Evolutionary conservation across 805 yeast species (phyloP).

Genomic region (Candida ulmi): DNA sequence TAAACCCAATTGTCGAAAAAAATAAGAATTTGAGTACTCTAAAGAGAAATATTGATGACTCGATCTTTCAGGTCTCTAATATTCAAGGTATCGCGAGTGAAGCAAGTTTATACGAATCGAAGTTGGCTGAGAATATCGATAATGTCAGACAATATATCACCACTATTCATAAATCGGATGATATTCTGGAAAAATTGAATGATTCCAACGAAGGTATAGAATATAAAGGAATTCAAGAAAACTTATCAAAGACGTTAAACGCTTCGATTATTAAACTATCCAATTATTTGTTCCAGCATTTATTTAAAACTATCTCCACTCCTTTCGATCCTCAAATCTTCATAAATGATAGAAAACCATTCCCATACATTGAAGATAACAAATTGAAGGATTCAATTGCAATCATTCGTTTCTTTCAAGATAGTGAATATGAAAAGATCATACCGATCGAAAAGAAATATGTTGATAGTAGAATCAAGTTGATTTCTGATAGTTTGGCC

Average conservation of each 20-base stretch:
- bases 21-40: slow-evolving; percentile 51
- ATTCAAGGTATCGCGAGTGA: slow-evolving; percentile 45
- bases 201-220: slow-evolving; percentile 26
- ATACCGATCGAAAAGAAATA: slow-evolving; percentile 27
- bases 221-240: slow-evolving; percentile 63
- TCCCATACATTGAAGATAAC: slow-evolving; percentile 33
- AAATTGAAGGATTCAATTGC: slow-evolving; percentile 31
- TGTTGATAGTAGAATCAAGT: slow-evolving; percentile 35
- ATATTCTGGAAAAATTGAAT: slow-evolving; percentile 38
- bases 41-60: slow-evolving; percentile 52
- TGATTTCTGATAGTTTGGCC: slow-evolving; percentile 38
- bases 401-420: slow-evolving; percentile 42
- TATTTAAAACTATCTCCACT: slow-evolving; percentile 33
- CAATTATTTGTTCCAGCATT: slow-evolving; percentile 37
- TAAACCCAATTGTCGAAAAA: slow-evolving; percentile 66
- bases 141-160: slow-evolving; percentile 31
- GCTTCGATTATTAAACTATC: slow-evolving; percentile 53
- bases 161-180: slow-evolving; percentile 39
- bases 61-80: slow-evolving; percentile 40
- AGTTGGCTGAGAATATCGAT: slow-evolving; percentile 27
- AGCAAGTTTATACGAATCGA: slow-evolving; percentile 35
- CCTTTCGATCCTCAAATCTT: slow-evolving; percentile 42
- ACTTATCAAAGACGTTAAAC: slow-evolving; percentile 49
- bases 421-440: slow-evolving; percentile 17
- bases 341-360: slow-evolving; percentile 34